Base-by-base conservation (phyloP, 140 eudicot genomes). In the Erigeron philadelphicus region DNA sequence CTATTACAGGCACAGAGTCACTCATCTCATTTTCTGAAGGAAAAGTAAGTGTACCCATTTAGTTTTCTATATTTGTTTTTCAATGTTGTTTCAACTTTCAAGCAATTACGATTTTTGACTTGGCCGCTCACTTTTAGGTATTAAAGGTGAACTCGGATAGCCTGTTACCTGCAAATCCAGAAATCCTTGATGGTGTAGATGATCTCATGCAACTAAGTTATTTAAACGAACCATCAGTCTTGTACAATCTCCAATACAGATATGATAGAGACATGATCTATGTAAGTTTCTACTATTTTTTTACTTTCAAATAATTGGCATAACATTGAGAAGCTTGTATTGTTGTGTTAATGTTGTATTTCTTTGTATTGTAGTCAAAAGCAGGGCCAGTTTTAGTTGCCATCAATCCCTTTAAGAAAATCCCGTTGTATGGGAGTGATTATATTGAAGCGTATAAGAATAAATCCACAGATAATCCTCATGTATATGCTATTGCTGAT, bases 351-450 rank as follows among this genome's bases (percentile, higher is more conserved):
- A 42, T 44, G 7, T 15, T 15, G 23, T 58, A 44, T 61, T 35
- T 63, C 47, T 60, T 21, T 68, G 53, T n/a, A 52, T 79, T 72
- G 11, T 73, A 94, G 99, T 87, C 96, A 7, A 94, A 94, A 75
- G 97, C 99, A 55, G 99, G 99, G 64, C 99, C 99, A 8, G 95
- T 94, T 68, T 76, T 94, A 79, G 95, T 94, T 73, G 97, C 97
- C 13, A 21, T 94, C 45, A 94, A 94, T 66, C 99, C 97, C 52
- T 94, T 89, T 77, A 94, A 94, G 86, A 80, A 81, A 66, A 95
- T 94, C 47, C 88, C 87, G 0, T 46, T 94, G 25, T 94, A 94
- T 77, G 95, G 97, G 42, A 77, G 78, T 84, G 88, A 87, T 66
- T 89, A 72, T 61, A 78, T 94, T 69, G 84, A 84, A 59, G 95